Conservation (phyloP, 139 green algal genomes). For the Chlorella sp. region DNA sequence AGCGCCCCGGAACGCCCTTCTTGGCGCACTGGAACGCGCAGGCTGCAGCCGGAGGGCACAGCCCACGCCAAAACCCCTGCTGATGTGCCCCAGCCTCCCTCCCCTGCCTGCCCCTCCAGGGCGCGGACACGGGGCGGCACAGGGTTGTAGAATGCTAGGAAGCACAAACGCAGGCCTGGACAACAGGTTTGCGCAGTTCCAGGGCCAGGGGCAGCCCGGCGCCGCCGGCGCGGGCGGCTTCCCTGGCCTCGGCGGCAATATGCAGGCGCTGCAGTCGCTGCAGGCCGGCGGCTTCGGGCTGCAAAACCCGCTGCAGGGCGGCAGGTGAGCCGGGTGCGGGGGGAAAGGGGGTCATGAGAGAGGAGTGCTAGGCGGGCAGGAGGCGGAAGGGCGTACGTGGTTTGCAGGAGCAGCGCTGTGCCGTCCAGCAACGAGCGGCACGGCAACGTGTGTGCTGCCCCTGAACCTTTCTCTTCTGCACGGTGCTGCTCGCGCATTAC, state of each 20-base stretch:
- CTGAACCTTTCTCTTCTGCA: background rate
- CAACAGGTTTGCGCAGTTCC: conserved; percentile 38
- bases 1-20: too few species aligned
- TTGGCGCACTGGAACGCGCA: too few species aligned
- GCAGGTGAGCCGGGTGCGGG: conserved; percentile 5
- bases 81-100: background rate
- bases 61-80: background rate
- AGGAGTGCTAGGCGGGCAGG: background rate
- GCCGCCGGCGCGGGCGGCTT: conserved; percentile 22
- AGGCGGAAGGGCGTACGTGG: background rate
- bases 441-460: background rate
- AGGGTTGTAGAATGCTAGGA: conserved; percentile 23
- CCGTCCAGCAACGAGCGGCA: background rate
- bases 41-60: background rate
- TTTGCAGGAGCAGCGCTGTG: too few species aligned
- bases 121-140: background rate
- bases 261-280: conserved; percentile 41
- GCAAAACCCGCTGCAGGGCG: conserved; percentile 38
- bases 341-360: background rate
- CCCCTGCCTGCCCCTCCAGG: background rate
- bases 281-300: conserved; percentile 42
- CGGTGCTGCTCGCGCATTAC: background rate
- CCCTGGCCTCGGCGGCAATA: conserved; percentile 35
- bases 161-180: conserved; percentile 31
- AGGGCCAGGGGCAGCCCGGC: conserved; percentile 19